Conservation (phyloP, 1,284 basidiomycete species). For the Ganoderma sinense region DNA sequence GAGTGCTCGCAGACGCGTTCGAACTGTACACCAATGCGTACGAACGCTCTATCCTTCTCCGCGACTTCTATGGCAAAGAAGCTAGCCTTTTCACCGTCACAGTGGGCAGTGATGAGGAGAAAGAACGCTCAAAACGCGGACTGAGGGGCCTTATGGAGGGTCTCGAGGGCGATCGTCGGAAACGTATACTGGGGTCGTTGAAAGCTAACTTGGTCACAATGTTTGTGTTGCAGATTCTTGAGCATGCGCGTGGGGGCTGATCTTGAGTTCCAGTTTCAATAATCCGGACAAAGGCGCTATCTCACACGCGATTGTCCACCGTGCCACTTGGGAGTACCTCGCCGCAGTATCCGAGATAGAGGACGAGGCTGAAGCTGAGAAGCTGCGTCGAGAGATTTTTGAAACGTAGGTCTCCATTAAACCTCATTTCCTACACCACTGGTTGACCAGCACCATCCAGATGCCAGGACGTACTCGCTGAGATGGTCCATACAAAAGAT, state of each 20-base stretch:
- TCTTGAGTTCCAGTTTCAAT: slow-evolving; percentile 69
- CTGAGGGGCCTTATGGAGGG: slow-evolving; percentile 72
- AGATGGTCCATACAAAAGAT: slow-evolving; percentile 93
- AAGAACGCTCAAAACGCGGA: slow-evolving; percentile 69
- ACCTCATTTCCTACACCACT: neutral
- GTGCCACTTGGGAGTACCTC: slow-evolving; percentile 82
- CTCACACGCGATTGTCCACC: slow-evolving; percentile 86
- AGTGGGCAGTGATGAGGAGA: slow-evolving; percentile 63
- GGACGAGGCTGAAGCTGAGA: slow-evolving; percentile 70
- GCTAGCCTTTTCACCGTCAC: slow-evolving; percentile 73
- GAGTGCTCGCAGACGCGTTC: slow-evolving; percentile 86
- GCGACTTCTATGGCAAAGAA: slow-evolving; percentile 91
- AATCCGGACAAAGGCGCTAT: slow-evolving; percentile 89
- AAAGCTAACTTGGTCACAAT: slow-evolving; percentile 81
- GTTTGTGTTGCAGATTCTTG: slow-evolving; percentile 51
- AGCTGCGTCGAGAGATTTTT: slow-evolving; percentile 69
- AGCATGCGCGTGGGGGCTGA: neutral
- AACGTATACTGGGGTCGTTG: slow-evolving; percentile 70
- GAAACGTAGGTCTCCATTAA: slow-evolving; percentile 50
- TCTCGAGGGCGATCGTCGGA: slow-evolving; percentile 67
- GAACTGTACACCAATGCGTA: slow-evolving; percentile 87
- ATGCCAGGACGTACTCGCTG: slow-evolving; percentile 83
- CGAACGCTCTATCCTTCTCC: slow-evolving; percentile 79
- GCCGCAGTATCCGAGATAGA: slow-evolving; percentile 56
- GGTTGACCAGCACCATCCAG: slow-evolving; percentile 43